These are phyloP conservation scores for Dictyostelium capitatum DNA, from an alignment of 78 protist genomes.

Conservation along the genomic window DNA sequence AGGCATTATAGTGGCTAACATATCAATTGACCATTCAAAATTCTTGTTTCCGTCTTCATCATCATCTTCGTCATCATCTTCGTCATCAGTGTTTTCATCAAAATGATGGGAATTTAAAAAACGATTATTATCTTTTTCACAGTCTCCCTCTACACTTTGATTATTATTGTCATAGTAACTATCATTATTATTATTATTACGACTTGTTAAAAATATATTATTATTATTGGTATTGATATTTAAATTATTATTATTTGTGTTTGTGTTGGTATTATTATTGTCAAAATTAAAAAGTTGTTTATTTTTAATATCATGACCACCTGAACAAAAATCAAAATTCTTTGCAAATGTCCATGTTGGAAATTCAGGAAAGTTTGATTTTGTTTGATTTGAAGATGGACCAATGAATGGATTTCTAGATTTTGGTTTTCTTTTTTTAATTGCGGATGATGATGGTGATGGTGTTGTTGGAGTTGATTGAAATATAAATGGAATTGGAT, in stretches of 20 bases:
- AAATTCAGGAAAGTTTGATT: slow-evolving; percentile 19
- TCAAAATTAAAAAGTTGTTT: background rate
- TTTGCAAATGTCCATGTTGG: slow-evolving; percentile 6
- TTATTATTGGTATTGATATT: background rate
- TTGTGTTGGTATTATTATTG: background rate
- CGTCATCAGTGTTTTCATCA: background rate
- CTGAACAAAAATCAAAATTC: background rate
- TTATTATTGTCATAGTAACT: background rate
- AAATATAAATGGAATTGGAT: background rate
- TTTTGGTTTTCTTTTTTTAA: slow-evolving; percentile 2
- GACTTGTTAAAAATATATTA: background rate
- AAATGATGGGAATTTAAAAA: background rate
- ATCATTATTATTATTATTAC: background rate
- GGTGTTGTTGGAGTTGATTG: background rate
- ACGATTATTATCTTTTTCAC: slow-evolving; percentile 2
- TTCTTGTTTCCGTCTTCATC: background rate
- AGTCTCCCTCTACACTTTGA: background rate
- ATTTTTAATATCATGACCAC: background rate
- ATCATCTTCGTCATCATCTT: background rate
- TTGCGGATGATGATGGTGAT: background rate
- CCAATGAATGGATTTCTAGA: slow-evolving; percentile 29
- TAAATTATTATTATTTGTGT: background rate
- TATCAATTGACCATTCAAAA: slow-evolving; percentile 37
- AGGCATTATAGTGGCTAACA: slow-evolving; percentile 13
- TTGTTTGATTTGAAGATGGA: background rate